Base-by-base conservation (phyloP, 1,284 basidiomycete species). In the Meripilus lineatus region DNA sequence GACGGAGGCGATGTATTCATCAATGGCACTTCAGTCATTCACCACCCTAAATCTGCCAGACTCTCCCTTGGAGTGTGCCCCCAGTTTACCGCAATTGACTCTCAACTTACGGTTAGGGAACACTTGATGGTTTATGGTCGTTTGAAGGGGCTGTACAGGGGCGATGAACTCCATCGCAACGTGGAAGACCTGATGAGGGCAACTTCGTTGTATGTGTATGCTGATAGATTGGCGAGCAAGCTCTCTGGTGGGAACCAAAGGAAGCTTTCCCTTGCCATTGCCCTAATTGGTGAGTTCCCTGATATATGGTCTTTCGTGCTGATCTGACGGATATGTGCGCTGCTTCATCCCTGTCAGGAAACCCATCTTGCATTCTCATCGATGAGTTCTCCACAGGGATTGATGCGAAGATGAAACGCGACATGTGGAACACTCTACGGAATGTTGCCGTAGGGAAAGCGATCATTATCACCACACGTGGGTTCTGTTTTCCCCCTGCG, bases 331-430 rank as follows among this genome's bases (percentile, higher is more conserved):
- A 30, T 10, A 30, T 10, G 28, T 30, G 28, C n/a, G 8, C 28
- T n/a, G n/a, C n/a, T n/a, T n/a, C n/a, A n/a, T 18, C 18, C 28
- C n/a, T 47, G 5, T 6, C 49, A 81, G 81, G 86, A 3, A 89
- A 90, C 55, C 84, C 87, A 0, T 67, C 81, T 2, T 86, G 90
- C 7, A 65, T 91, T 3, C 70, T 90, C 32, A 86, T 92, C 35
- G 89, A 92, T 55, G 87, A 91, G 59, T 89, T 89, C 58, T 87
- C 83, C 2, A 88, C 84, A 1, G 89, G 89, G 4, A 80, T 90
- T 20, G 89, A 90, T 58, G 82, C 87, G 3, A 87, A 81, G 63
- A 88, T 83, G 70, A 90, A 89, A 63, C 70, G 88, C 34, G 84
- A 89, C 20, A 86, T 90, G 74, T 91, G 88, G 88, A 69, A 69